Conservation (phyloP, 345 rosid genomes). For the Eucalyptus urophylla region DNA sequence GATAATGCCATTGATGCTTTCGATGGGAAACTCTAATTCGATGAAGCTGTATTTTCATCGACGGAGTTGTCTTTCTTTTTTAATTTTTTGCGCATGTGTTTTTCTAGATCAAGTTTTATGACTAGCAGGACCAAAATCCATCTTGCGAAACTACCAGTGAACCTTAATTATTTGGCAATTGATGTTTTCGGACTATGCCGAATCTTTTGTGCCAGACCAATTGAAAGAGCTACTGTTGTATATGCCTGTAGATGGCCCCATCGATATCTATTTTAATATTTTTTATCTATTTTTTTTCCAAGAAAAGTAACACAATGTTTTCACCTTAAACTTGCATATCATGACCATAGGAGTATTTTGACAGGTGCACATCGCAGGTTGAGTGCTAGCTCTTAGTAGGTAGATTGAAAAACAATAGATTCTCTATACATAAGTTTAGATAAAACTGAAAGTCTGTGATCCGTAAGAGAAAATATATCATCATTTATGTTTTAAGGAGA, state of each 20-base stretch:
- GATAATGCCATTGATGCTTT: background rate
- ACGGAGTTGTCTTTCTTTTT: background rate
- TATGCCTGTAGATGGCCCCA: too few relatives aligned
- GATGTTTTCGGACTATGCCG: too few relatives aligned
- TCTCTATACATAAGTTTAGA: background rate
- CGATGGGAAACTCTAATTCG: background rate
- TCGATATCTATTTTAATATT: too few relatives aligned
- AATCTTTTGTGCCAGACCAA: too few relatives aligned
- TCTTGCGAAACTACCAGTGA: background rate
- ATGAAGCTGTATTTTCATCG: background rate
- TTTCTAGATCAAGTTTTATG: background rate
- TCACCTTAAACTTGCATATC: background rate
- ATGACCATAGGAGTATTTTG: too few relatives aligned
- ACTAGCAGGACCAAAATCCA: background rate
- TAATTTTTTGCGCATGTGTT: rapidly evolving
- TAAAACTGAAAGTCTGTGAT: too few relatives aligned
- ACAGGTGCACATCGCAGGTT: background rate
- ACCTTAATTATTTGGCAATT: background rate
- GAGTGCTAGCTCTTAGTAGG: background rate
- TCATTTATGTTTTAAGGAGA: background rate
- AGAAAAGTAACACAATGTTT: too few relatives aligned
- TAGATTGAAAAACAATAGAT: background rate
- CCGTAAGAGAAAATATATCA: background rate
- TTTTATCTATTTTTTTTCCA: too few relatives aligned
- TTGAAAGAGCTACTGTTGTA: too few relatives aligned